Base-by-base conservation (phyloP, 2,329 filamentous ascomycete species). In the Penicillium psychrosexuale region DNA sequence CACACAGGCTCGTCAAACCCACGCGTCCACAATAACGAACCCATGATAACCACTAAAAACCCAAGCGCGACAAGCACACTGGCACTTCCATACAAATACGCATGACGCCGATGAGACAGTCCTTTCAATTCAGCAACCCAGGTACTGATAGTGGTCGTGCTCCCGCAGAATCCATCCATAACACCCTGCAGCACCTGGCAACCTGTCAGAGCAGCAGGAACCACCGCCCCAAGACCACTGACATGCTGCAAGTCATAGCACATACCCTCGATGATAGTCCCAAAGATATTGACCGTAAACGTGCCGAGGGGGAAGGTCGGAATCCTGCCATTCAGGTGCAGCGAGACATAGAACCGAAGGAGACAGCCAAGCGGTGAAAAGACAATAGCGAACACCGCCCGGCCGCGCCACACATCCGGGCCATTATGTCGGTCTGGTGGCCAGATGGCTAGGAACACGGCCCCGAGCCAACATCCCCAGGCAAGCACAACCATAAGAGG, bases 281-380 rank as follows among this genome's bases (percentile, higher is more conserved):
- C 93, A 13, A 87, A 70, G 5, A 95, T 78, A 66, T 97, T 97
- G 28, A 88, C 90, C 0, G 77, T 75, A 65, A 97, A 96, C 0
- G 93, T 97, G 2, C 93, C 93, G 0, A 97, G 72, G 0, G 93
- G 93, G 62, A 97, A 97, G 0, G 80, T 75, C 0, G 84, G 72
- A 0, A 84, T 62, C 19, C 83, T 78, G 0, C 82, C 77, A 65
- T 97, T 97, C n/a, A 96, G 80, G 24, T 77, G 72, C 7, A 89
- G 68, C 0, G 88, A 88, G 1, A 83, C 72, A 68, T 91, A 92
- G 75, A 89, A 96, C 3, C 93, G 83, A 0, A 81, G 68, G 0
- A 96, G 73, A 62, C 88, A 92, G 0, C 93, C 93, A 0, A 90
- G 62, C 0, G 93, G 93, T 1, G 91, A 89, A 65, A 97, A 94